Percentiles rank a stretch among this genome's conserved stretches.
These are phyloP conservation scores for Dipteronia dyeriana DNA, from an alignment of 345 rosid genomes.

Conservation along the genomic window DNA sequence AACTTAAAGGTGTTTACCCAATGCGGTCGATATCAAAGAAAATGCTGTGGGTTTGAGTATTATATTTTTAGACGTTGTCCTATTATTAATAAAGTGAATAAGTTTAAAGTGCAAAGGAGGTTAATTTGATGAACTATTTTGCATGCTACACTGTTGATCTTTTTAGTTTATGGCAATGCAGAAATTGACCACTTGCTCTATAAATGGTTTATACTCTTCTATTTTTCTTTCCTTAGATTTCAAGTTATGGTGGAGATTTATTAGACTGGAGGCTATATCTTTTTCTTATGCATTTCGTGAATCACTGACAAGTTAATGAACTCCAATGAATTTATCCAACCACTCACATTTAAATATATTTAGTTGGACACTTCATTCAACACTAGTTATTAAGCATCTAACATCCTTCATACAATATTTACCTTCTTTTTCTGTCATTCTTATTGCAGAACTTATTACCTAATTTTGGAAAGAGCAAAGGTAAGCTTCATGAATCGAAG, in stretches of 20 bases:
- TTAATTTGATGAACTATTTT: neutral
- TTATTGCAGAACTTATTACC: slow-evolving; percentile 34
- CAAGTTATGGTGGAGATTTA: neutral
- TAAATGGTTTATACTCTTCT: neutral
- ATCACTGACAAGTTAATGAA: too few relatives aligned
- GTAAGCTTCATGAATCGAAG: slow-evolving; percentile 27
- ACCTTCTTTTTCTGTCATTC: slow-evolving; percentile 2
- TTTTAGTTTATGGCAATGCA: neutral
- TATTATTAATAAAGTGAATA: neutral
- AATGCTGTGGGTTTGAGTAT: neutral
- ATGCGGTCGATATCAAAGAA: neutral
- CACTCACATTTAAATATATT: too few relatives aligned
- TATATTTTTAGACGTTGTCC: neutral
- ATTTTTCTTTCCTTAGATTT: neutral
- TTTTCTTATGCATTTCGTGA: too few relatives aligned
- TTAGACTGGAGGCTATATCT: too few relatives aligned
- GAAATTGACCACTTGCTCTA: neutral
- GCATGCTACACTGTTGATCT: neutral
- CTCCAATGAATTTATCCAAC: too few relatives aligned
- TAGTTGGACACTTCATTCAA: neutral
- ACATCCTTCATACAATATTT: neutral
- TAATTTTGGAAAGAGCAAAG: slow-evolving; percentile 15
- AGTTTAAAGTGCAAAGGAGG: neutral
- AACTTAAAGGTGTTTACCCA: neutral
- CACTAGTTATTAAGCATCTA: neutral